Base-by-base conservation (phyloP, 805 yeast genomes). In the Saturnispora bothae region DNA sequence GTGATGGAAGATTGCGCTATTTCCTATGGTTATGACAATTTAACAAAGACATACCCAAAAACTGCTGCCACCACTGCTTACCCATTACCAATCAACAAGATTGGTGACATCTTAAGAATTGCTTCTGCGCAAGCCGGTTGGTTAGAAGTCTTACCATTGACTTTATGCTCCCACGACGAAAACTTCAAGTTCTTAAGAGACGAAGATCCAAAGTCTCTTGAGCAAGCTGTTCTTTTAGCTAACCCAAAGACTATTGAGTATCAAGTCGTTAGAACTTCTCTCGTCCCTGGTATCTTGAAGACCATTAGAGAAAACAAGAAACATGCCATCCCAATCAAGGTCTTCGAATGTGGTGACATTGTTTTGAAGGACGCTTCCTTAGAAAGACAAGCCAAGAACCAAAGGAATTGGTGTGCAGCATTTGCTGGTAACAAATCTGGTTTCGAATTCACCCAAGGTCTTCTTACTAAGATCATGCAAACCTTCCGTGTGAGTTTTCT, bases 1-100 rank as follows among this genome's bases (percentile, higher is more conserved):
- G 79, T 92, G 48, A 83, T 92, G 94, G 99, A 92, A 63, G 99
- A 92, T 61, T 95, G 89, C 34, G 98, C 96, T 34, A 81, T 92
- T 55, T 94, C 85, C 22, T 92, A 85, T 57, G 99, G 98, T 41
- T 92, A 81, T 69, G 82, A 88, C 64, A 85, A 83, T 57, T 70
- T 92, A 54, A 73, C 71, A 46, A 84, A 79, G 63, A 77, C 92
- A 36, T 73, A 73, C 48, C 84, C 92, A 54, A 72, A 85, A 48
- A 70, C 84, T 23, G 78, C 78, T 41, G 73, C 95, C 8, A 75
- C 81, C 46, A 79, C 84, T 45, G 95, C 94, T 18, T 70, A 81
- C 39, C 86, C 97, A 31, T 73, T 89, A 57, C 95, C 95, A 41
- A 71, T 94, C 54, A 92, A 92, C 67, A 85, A 83, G 60, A 72